phyloP scores from a whole-genome alignment of 306 rosid species.

The Gynostemma pentaphyllum region DNA sequence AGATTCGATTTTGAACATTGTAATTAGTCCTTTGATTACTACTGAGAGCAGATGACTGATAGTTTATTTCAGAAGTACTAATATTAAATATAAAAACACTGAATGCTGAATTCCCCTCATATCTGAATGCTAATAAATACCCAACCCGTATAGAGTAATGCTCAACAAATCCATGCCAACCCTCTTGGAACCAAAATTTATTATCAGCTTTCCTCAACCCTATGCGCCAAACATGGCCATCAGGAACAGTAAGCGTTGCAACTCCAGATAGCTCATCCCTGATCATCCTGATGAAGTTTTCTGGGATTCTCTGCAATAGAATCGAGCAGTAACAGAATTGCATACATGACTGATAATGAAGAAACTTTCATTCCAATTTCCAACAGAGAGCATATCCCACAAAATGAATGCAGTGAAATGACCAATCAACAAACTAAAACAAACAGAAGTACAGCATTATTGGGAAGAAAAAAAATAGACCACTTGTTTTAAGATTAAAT shows the following conservation, averaged over 20 bases:
- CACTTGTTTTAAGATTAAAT: neutral
- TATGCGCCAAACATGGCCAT: conserved; percentile 64
- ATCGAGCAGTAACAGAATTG: conserved; percentile 4
- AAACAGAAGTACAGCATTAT: neutral
- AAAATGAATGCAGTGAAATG: neutral
- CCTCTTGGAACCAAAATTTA: conserved; percentile 58
- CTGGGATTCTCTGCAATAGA: conserved; percentile 73
- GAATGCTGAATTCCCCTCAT: conserved; percentile 68
- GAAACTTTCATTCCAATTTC: neutral
- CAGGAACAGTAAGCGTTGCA: conserved; percentile 62
- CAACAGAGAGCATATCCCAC: neutral
- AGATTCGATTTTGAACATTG: conserved; percentile 29
- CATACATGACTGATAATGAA: neutral
- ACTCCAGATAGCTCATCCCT: conserved; percentile 51
- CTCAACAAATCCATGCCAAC: conserved; percentile 76
- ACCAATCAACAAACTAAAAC: neutral
- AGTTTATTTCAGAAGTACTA: conserved; percentile 66
- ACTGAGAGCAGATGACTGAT: conserved; percentile 31
- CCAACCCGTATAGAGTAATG: conserved; percentile 58
- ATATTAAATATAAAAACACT: conserved; percentile 53
- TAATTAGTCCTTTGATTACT: conserved; percentile 34
- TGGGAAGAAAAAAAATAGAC: neutral
- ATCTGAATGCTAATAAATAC: conserved; percentile 66
- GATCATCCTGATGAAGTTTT: conserved; percentile 50
- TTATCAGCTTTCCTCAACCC: conserved; percentile 58